Evolutionary conservation across 176 grass and related monocot genomes (phyloP), one percentile per base, ranked within the genome.

Genomic region (Oryza punctata): DNA sequence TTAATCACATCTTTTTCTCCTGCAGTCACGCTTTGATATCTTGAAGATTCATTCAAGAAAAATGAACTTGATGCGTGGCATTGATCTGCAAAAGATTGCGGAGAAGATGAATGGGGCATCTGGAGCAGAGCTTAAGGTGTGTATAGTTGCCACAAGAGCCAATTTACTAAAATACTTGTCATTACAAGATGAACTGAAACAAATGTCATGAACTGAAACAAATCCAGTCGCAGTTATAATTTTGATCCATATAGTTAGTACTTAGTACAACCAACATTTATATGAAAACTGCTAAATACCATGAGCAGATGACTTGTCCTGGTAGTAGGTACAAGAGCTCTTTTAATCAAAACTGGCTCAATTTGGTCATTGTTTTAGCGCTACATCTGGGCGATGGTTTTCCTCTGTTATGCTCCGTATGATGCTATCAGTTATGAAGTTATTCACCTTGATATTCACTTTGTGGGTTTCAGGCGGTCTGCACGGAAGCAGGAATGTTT

Each of bases 41-140:
- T 83, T 99, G 84, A 99, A 94, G 83, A 99, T 99, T 43, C 96
- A 99, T 61, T 99, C 96, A 30, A 99, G 96, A 71, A 96, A 83
- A 75, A 99, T 99, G 93, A 99, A 99, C 74, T 87, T 96, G 87
- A 99, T 92, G 85, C 89, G 96, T 0, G 91, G 91, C 32, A 96
- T 96, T 85, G 96, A 99, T 91, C 84, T 93, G 49, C 91, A 96
- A 38, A 96, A 93, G 76, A 93, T 96, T 1, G 88, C 93, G 3
- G 88, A 71, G 12, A 96, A 93, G 86, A 91, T 93, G 90, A 93
- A 96, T 45, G 90, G 90, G 2, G 85, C 93, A 27, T 96, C 91
- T 67, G 93, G 90, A 81, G 91, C 93, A 24, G 90, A 96, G 75
- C 85, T 96, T 40, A 96, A 96, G 93, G 93, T 95, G 12, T 72